phyloP scores from a whole-genome alignment of 805 yeast species.

The Kluyveromyces starmeri region DNA sequence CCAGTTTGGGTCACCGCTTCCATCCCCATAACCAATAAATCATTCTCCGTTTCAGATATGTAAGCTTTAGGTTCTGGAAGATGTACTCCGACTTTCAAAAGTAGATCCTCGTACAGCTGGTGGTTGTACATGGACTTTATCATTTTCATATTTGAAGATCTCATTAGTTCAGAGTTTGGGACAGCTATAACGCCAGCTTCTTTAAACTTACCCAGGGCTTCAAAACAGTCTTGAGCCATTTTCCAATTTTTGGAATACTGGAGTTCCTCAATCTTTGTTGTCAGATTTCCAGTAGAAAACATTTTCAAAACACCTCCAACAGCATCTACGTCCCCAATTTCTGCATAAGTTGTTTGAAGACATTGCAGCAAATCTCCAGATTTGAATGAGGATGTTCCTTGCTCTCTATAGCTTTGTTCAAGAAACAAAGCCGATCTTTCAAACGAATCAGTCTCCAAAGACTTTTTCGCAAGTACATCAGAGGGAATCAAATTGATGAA shows the following conservation, averaged over 20 bases:
- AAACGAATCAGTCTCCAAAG: conserved; percentile 75
- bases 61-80: conserved; percentile 30
- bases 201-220: conserved; percentile 43
- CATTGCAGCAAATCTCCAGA: conserved; percentile 32
- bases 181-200: conserved; percentile 26
- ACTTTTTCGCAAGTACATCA: conserved; percentile 62
- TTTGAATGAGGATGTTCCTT: conserved; percentile 22
- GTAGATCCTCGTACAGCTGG: conserved; percentile 61
- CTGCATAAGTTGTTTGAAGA: conserved; percentile 76
- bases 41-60: conserved; percentile 28
- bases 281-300: conserved; percentile 58
- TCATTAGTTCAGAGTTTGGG: conserved; percentile 15
- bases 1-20: conserved; percentile 69
- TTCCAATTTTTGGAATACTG: conserved; percentile 84
- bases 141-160: conserved; percentile 39
- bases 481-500: conserved; percentile 55
- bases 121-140: conserved; percentile 67
- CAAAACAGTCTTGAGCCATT: conserved; percentile 77
- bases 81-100: conserved; percentile 38
- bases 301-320: conserved; percentile 75
- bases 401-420: conserved; percentile 59
- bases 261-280: conserved; percentile 71
- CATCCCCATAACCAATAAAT: conserved; percentile 60
- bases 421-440: conserved; percentile 81
- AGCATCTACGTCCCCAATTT: conserved; percentile 82